A percentile compares a stretch with the other conserved stretches of the same genome.
Conservation (phyloP, 176 grass and related monocot species). For the Panicum miliaceum region DNA sequence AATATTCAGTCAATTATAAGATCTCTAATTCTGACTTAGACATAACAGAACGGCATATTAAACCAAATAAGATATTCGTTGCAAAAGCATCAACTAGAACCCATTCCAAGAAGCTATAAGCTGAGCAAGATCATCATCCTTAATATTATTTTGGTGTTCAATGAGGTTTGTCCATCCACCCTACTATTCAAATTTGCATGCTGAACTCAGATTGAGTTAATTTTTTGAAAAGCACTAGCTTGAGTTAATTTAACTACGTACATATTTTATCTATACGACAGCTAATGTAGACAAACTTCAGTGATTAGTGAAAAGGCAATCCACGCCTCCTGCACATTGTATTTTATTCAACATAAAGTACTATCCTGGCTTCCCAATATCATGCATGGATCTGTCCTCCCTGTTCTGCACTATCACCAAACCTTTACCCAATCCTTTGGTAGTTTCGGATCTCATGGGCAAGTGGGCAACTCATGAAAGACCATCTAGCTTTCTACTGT, state of each 20-base stretch:
- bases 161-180: background rate
- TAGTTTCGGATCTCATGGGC: conserved; percentile 1
- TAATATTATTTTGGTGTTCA: conserved; percentile 1
- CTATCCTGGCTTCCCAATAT: conserved; percentile 1
- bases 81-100: conserved; percentile 14
- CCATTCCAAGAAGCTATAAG: conserved; percentile 5
- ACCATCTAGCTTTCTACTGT: conserved; percentile 27
- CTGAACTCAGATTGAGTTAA: background rate
- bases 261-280: background rate
- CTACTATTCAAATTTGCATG: background rate
- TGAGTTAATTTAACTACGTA: conserved; percentile 21
- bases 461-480: conserved; percentile 21
- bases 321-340: background rate
- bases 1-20: conserved; percentile 36
- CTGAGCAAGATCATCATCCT: background rate
- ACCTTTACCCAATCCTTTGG: conserved; percentile 20
- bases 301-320: background rate
- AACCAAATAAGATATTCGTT: conserved; percentile 21
- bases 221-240: background rate
- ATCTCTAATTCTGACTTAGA: conserved; percentile 25
- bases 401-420: conserved; percentile 3
- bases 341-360: conserved; percentile 12
- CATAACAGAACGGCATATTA: conserved; percentile 25
- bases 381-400: background rate
- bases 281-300: conserved; percentile 19